phyloP scores from a whole-genome alignment of 2,329 filamentous ascomycete species.

The Arachnopeziza araneosa region DNA sequence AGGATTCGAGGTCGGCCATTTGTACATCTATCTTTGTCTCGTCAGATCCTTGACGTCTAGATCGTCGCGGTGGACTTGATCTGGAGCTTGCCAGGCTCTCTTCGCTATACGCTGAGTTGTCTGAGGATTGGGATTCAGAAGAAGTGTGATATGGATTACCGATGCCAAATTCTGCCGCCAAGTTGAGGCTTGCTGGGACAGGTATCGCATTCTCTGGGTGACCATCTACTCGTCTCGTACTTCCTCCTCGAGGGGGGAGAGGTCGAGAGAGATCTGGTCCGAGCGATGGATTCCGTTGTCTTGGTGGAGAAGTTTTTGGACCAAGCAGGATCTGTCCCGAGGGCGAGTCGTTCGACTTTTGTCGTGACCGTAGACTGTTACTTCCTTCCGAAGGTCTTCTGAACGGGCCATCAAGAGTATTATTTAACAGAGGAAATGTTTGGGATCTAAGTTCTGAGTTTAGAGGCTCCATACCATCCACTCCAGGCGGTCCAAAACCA shows the following conservation, averaged over 20 bases:
- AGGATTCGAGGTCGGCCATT: conserved; percentile 51
- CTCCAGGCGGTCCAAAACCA: conserved; percentile 47
- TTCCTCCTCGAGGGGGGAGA: conserved; percentile 27
- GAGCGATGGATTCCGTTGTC: conserved; percentile 20
- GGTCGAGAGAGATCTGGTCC: conserved; percentile 24
- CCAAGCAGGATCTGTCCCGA: not conserved
- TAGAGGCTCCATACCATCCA: conserved; percentile 34
- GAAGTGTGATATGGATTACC: conserved; percentile 60
- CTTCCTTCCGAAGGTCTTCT: conserved; percentile 22
- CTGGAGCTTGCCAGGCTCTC: conserved; percentile 55
- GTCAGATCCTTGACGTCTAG: conserved; percentile 35
- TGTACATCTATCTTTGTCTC: conserved; percentile 42
- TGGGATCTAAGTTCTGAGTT: conserved; percentile 28
- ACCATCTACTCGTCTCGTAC: conserved; percentile 22
- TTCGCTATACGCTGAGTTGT: conserved; percentile 55
- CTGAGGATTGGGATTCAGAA: conserved; percentile 60
- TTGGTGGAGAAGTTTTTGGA: conserved; percentile 8
- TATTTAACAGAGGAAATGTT: conserved; percentile 27
- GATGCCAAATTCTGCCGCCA: conserved; percentile 54
- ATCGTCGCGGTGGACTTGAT: conserved; percentile 46
- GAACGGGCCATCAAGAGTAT: conserved; percentile 13
- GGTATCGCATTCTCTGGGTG: conserved; percentile 21
- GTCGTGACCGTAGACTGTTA: conserved; percentile 10
- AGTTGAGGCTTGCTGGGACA: conserved; percentile 38
- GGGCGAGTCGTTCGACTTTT: conserved; percentile 13